Evolutionary conservation across 2,329 filamentous ascomycete genomes (phyloP).

Genomic region (Ophiostoma piceae): DNA sequence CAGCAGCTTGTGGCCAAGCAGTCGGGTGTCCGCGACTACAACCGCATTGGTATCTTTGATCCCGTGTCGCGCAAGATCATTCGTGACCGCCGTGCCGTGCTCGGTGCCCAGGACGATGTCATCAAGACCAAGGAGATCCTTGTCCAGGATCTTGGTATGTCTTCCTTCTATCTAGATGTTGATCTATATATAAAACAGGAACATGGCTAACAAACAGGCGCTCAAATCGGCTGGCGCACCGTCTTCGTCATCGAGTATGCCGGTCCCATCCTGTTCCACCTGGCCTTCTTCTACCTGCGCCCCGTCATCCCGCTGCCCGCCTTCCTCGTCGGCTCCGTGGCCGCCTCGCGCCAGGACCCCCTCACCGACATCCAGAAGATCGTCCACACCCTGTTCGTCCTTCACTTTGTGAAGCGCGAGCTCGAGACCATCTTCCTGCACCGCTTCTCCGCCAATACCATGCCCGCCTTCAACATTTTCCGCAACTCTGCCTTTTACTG

Average conservation of each 20-base stretch:
- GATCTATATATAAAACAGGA: neutral
- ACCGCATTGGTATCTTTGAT: conserved; percentile 59
- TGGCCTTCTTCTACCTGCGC: conserved; percentile 65
- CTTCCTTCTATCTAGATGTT: neutral
- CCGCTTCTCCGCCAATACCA: conserved; percentile 89
- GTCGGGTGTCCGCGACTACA: conserved; percentile 50
- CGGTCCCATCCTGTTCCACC: conserved; percentile 84
- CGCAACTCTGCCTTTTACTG: conserved; percentile 97
- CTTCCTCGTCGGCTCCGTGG: conserved; percentile 26
- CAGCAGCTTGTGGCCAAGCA: conserved; percentile 52
- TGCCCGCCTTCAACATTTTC: conserved; percentile 86
- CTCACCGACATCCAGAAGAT: conserved; percentile 62
- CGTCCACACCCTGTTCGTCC: conserved; percentile 64
- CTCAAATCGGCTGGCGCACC: conserved; percentile 85
- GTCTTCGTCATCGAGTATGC: conserved; percentile 95
- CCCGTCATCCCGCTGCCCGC: conserved; percentile 57
- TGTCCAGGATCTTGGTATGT: conserved; percentile 86
- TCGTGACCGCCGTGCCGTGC: conserved; percentile 54
- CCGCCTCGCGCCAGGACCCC: conserved; percentile 38
- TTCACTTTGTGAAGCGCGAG: conserved; percentile 94
- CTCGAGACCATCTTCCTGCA: conserved; percentile 91
- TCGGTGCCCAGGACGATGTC: conserved; percentile 47
- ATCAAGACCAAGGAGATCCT: conserved; percentile 56
- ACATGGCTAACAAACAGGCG: conserved; percentile 48
- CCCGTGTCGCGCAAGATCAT: conserved; percentile 57